Base-by-base conservation (phyloP, 176 grass and related monocot species). In the Phyllostachys edulis region DNA sequence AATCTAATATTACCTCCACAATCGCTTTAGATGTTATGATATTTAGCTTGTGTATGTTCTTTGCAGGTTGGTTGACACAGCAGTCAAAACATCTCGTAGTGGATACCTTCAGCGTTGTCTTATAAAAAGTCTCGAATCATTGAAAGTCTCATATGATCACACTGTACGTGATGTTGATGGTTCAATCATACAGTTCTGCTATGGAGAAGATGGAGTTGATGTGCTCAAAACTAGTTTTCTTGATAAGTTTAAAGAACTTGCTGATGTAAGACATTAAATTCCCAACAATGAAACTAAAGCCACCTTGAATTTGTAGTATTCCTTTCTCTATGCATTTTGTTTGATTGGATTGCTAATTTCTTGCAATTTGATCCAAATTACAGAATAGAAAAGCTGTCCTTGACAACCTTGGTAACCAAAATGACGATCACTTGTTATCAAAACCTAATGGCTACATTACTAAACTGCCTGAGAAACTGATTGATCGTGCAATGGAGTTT, bases 21-120 rank as follows among this genome's bases (percentile, higher is more conserved):
- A 18, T 45, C 44, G 40, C 40, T 81, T 56, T 46, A 38, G 9
- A 36, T 83, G 15, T 73, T 73, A 46, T 51, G 14, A 38, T 82
- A 17, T 85, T 66, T 81, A 76, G 37, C 26, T 61, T 78, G 23
- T 79, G 46, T n/a, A 41, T 34, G 40, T 85, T 87, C 51, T 9
- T 52, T 60, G 73, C 84, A 98, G 96, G 75, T 89, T 98, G 76
- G 85, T 92, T 83, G 96, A 98, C 77, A 98, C 96, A 39, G 96
- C 93, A 44, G 83, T 98, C 57, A 98, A 98, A 79, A 98, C 93
- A 73, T 98, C 96, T n/a, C 90, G 93, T 21, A 98, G 96, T 69
- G 96, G 96, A 29, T 98, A 98, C 69, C 85, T 98, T 41, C 96
- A 98, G 70, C 91, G 93, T n/a, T 98, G 96, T 88, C 87, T 98